A percentile compares a stretch with the other conserved stretches of the same genome.
Conservation (phyloP, 768 basidiomycete species). For the Tulasnella sp. region DNA sequence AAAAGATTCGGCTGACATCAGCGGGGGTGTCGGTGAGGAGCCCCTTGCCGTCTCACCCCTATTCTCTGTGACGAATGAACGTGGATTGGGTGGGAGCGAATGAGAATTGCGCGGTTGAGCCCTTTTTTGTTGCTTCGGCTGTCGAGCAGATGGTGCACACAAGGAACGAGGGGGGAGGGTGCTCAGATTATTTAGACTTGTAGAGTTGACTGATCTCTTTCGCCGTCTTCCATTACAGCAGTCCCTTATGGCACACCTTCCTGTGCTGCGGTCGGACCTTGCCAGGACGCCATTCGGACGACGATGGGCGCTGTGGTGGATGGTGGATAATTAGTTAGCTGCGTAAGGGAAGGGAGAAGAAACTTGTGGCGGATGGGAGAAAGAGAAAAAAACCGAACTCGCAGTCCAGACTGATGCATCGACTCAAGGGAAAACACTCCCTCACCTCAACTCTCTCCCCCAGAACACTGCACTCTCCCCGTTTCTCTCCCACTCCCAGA, state of each 20-base stretch:
- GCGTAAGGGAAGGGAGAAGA: neutral
- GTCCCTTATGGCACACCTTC: neutral
- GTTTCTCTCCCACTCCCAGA: neutral
- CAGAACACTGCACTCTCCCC: neutral
- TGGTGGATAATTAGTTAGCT: neutral
- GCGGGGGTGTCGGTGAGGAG: neutral
- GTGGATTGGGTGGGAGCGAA: slow-evolving; percentile 8
- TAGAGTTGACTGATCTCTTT: neutral
- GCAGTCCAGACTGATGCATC: neutral
- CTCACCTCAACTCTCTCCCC: neutral
- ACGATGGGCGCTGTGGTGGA: neutral
- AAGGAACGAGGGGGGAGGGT: neutral
- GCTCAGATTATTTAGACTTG: neutral
- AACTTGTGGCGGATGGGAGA: neutral
- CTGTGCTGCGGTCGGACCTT: neutral
- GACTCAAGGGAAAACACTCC: neutral
- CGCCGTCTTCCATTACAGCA: neutral
- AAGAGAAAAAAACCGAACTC: neutral
- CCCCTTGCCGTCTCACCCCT: neutral
- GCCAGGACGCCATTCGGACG: neutral
- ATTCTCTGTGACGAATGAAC: neutral
- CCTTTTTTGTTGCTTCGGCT: slow-evolving; percentile 4
- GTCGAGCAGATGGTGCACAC: neutral
- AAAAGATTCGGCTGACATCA: neutral
- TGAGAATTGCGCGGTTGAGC: neutral